Conservation (phyloP, 345 rosid species). For the Boechera retrofracta region DNA sequence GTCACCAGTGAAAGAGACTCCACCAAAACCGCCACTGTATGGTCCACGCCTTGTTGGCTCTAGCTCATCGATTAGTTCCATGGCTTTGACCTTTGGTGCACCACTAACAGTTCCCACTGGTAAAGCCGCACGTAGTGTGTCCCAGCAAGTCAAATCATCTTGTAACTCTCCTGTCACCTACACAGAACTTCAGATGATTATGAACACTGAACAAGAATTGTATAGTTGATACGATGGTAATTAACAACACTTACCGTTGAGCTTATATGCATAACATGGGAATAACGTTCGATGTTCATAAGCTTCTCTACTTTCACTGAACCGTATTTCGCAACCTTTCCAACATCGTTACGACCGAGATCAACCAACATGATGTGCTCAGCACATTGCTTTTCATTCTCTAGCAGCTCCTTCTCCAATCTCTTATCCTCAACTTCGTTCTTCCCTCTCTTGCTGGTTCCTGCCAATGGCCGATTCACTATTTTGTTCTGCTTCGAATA, state of each 20-base stretch:
- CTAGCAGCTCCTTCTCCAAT: slow-evolving; percentile 57
- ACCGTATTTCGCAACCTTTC: slow-evolving; percentile 84
- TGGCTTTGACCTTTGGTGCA: slow-evolving; percentile 95
- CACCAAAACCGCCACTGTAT: slow-evolving; percentile 90
- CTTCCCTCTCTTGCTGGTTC: slow-evolving; percentile 81
- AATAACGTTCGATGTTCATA: slow-evolving; percentile 85
- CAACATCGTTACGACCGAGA: slow-evolving; percentile 87
- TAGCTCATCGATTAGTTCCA: slow-evolving; percentile 79
- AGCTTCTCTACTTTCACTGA: slow-evolving; percentile 90
- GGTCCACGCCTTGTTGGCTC: slow-evolving; percentile 89
- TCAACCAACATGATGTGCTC: slow-evolving; percentile 94
- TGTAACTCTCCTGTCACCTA: slow-evolving; percentile 87
- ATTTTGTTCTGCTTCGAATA: slow-evolving; percentile 65
- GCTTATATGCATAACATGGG: slow-evolving; percentile 98
- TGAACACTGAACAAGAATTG: not conserved
- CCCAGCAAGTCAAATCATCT: slow-evolving; percentile 79
- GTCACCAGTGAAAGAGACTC: slow-evolving; percentile 75
- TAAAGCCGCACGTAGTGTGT: slow-evolving; percentile 73
- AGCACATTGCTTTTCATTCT: slow-evolving; percentile 81
- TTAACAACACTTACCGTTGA: slow-evolving; percentile 63
- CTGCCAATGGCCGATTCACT: slow-evolving; percentile 88
- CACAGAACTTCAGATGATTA: slow-evolving; percentile 12
- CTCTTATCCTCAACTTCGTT: slow-evolving; percentile 65
- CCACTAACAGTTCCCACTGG: slow-evolving; percentile 96
- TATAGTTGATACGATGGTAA: not conserved